Evolutionary conservation across 2,329 filamentous ascomycete genomes (phyloP).

Genomic region (Leptodontidium sp.): DNA sequence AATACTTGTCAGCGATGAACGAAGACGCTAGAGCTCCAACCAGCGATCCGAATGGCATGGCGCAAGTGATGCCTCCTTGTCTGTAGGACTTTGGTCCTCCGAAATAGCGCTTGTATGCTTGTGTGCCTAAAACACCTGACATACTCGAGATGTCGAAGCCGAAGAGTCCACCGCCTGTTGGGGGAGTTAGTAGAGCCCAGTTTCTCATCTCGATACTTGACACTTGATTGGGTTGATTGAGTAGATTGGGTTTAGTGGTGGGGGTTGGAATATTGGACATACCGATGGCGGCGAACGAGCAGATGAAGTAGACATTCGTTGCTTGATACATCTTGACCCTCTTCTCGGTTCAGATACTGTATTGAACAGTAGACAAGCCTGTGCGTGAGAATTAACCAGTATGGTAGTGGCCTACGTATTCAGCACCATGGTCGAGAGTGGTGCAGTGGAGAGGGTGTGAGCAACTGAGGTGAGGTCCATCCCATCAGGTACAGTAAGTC

Average conservation of each 20-base stretch:
- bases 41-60: constrained; percentile 78
- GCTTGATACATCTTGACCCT: constrained; percentile 43
- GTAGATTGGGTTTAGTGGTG: not conserved
- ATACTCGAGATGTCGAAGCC: constrained; percentile 83
- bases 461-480: not conserved
- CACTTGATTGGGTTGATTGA: not conserved
- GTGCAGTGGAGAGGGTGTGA: not conserved
- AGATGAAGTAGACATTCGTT: constrained; percentile 66
- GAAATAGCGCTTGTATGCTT: constrained; percentile 78
- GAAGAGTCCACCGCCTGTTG: constrained; percentile 70
- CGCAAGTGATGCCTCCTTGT: constrained; percentile 75
- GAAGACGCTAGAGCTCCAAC: constrained; percentile 65
- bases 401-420: constrained; percentile 15
- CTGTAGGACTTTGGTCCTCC: constrained; percentile 63
- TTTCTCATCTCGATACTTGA: too few relatives aligned
- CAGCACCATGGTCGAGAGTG: not conserved
- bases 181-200: not conserved
- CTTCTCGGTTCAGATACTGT: not conserved
- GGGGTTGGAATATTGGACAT: constrained; percentile 37
- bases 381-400: not conserved
- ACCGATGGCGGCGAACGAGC: constrained; percentile 69
- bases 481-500: not conserved
- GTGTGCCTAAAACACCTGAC: constrained; percentile 71
- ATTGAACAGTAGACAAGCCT: not conserved
- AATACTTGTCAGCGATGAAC: constrained; percentile 62